Evolutionary conservation across 805 yeast genomes (phyloP), one percentile per base, ranked within the genome.

Genomic region (Wickerhamomyces mucosus): DNA sequence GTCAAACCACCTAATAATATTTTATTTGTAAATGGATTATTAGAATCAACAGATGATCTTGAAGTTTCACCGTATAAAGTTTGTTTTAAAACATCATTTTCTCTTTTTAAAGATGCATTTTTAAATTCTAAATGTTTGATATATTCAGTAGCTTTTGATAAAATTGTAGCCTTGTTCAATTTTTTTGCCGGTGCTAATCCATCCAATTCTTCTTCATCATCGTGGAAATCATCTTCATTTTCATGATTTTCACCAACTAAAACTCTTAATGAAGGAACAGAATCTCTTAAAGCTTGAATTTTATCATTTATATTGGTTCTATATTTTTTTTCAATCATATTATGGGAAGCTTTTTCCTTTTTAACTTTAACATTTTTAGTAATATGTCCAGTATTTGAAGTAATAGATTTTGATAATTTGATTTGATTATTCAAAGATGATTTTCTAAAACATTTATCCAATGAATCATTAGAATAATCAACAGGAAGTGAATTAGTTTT

Each of bases 131-230:
- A 61, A 53, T 80, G 88, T 41, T 69, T 72, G 40, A 81, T 80
- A 47, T 81, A 81, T 51, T 81, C 92, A 4, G 81, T 74, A 1
- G 89, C 83, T 46, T 81, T 81, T 18, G 80, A 63, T 37, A 81
- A 59, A 29, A 81, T 79, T 12, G 82, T 74, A 3, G 89, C 92
- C 50, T 81, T 81, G 53, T 80, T 81, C 39, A 81, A 59, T 44
- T 81, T 81, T 39, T 72, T 67, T 4, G 94, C 89, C 0, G 89
- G 88, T 29, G 72, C 69, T 36, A 81, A 61, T 3, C 89, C 89
- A 50, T 81, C 89, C 45, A 81, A 57, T 39, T 74, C 64, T 26
- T 64, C 79, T 41, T 74, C 80, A 36, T 77, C 76, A 39, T 74
- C 69, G 34, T 61, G 67, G 21, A 62, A 67, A 29, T 62, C 63